Evolutionary conservation across 2,329 filamentous ascomycete genomes (phyloP).

Genomic region (Coniella vitis): DNA sequence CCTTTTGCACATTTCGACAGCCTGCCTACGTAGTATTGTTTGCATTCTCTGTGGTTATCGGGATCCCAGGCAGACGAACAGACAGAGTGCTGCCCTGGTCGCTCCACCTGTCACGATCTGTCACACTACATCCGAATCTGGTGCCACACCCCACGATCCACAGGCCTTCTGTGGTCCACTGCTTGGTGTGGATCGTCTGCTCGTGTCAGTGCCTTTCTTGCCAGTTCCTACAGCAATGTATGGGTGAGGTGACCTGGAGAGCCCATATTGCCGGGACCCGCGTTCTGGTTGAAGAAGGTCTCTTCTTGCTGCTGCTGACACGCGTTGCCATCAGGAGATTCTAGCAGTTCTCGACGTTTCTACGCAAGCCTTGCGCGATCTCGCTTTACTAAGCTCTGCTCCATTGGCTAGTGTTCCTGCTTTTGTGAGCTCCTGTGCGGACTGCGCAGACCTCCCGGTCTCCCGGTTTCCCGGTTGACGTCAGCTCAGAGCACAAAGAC

Average conservation of each 20-base stretch:
- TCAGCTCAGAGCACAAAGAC: conserved; percentile 2
- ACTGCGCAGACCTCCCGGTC: background rate
- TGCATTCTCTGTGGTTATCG: background rate
- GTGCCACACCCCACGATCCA: background rate
- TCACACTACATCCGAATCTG: background rate
- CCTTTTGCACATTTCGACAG: too few relatives aligned
- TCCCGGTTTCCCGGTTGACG: conserved; percentile 1
- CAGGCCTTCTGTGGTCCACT: background rate
- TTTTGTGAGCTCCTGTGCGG: background rate
- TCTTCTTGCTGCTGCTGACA: background rate
- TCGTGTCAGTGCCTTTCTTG: background rate
- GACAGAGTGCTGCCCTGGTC: background rate
- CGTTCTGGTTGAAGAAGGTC: too few relatives aligned
- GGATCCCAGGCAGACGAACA: background rate
- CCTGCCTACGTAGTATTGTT: too few relatives aligned
- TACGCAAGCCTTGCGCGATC: too few relatives aligned
- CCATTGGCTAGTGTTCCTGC: background rate
- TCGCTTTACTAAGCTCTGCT: background rate
- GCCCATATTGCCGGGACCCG: too few relatives aligned
- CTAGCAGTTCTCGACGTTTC: too few relatives aligned
- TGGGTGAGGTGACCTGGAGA: too few relatives aligned
- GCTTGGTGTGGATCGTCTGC: background rate
- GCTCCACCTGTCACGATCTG: conserved; percentile 3
- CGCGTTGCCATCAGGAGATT: background rate
- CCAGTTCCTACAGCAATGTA: background rate